Evolutionary conservation across 2,329 filamentous ascomycete genomes (phyloP), one percentile per base, ranked within the genome.

Genomic region (Akanthomyces lecanii): DNA sequence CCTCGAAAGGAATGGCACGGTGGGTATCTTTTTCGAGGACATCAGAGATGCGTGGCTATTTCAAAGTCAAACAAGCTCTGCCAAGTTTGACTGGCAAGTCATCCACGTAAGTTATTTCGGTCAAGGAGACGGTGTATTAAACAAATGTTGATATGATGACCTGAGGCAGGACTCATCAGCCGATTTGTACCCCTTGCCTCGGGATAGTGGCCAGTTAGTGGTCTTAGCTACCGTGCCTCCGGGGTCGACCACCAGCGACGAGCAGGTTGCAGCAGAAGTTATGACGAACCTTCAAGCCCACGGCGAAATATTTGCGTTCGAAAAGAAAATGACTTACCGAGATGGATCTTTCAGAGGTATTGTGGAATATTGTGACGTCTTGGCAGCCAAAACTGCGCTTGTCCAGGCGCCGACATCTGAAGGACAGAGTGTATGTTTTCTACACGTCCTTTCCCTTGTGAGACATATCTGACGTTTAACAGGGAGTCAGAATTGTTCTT

Each of bases 21-120:
- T 85, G 36, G 83, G 81, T 63, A 73, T 87, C 28, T 81, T 79
- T 5, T 87, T 89, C 67, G 75, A 79, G 7, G 86, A 89, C 67
- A 81, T 88, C 56, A 80, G 84, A 56, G 85, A 89, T 71, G 80
- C 86, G 7, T 81, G 78, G 59, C 76, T 78, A 38, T 78, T 82
- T 8, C 76, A 80, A 62, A 74, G 79, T 14, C 81, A 80, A 57
- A 71, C 83, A 33, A 74, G 76, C 1, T 67, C 79, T 21, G 72
- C 76, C 40, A 75, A 76, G 52, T 73, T 77, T 12, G 74, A 76
- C 40, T 87, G 84, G 83, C 70, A 71, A 53, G 65, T 71, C 1
- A 63, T 65, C 4, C 77, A 73, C 28, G 58, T 69, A 23, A 65
- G 66, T 11, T 47, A 14, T 16, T 30, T 65, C 4, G 28, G 33